A percentile compares a stretch with the other conserved stretches of the same genome.
Evolutionary conservation across 2,329 filamentous ascomycete genomes (phyloP).

Genomic region (Aquanectria penicillioides): DNA sequence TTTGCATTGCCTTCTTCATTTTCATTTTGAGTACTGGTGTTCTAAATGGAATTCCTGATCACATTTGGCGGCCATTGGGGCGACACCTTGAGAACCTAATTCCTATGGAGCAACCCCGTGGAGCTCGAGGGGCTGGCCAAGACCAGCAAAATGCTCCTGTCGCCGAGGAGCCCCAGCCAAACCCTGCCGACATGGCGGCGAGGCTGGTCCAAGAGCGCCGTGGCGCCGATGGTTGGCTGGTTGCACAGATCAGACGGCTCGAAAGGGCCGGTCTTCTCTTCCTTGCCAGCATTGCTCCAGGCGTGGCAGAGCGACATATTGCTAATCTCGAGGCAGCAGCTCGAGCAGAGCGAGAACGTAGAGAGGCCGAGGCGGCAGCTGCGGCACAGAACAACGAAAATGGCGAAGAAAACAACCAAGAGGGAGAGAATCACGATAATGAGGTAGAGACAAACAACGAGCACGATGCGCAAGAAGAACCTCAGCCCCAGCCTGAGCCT

Average conservation of each 20-base stretch:
- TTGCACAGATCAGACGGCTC: slow-evolving; percentile 58
- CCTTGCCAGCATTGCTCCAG: slow-evolving; percentile 72
- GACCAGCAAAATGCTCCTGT: slow-evolving; percentile 38
- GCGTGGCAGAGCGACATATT: slow-evolving; percentile 73
- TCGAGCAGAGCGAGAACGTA: slow-evolving; percentile 55
- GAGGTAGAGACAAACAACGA: slow-evolving; percentile 16
- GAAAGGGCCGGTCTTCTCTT: slow-evolving; percentile 72
- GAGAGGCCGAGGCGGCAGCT: slow-evolving; percentile 53
- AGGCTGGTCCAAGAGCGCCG: slow-evolving; percentile 58
- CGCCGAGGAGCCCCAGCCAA: slow-evolving; percentile 42
- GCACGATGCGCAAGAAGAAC: not conserved
- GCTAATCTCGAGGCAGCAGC: slow-evolving; percentile 65
- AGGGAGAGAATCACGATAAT: slow-evolving; percentile 14
- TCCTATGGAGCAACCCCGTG: slow-evolving; percentile 57
- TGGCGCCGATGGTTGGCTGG: slow-evolving; percentile 45
- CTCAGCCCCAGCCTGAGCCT: slow-evolving; percentile 31
- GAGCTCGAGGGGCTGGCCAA: slow-evolving; percentile 25
- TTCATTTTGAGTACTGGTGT: slow-evolving; percentile 70
- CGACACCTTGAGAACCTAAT: slow-evolving; percentile 69
- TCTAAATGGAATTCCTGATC: slow-evolving; percentile 64
- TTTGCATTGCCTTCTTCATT: slow-evolving; percentile 62
- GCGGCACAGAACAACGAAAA: slow-evolving; percentile 37
- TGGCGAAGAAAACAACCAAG: slow-evolving; percentile 35
- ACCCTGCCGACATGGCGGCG: slow-evolving; percentile 63
- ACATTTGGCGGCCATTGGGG: slow-evolving; percentile 65